phyloP scores from a whole-genome alignment of 345 rosid species.

The Noccaea caerulescens region DNA sequence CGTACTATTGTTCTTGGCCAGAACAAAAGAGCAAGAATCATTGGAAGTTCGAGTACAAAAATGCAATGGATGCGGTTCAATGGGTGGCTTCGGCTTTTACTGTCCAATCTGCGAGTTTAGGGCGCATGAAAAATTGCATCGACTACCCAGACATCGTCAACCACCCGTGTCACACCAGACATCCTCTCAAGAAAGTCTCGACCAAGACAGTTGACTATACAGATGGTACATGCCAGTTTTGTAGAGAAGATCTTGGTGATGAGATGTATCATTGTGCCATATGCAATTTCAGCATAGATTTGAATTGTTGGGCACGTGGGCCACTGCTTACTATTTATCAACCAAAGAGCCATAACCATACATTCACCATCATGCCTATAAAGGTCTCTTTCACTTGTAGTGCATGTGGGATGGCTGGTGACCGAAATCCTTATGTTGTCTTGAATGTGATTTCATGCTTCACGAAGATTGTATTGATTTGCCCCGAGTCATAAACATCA shows the following conservation, averaged over 20 bases:
- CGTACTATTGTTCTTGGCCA: not conserved
- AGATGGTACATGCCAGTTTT: not conserved
- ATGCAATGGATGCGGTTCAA: not conserved
- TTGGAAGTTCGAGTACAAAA: not conserved
- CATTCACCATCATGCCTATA: too few relatives aligned
- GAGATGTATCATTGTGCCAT: not conserved
- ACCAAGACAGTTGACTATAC: not conserved
- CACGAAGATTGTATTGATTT: too few relatives aligned
- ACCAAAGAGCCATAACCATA: too few relatives aligned
- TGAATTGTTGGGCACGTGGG: too few relatives aligned
- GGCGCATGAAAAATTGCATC: not conserved
- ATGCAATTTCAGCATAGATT: too few relatives aligned
- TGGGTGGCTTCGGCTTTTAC: not conserved
- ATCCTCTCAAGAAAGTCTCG: not conserved
- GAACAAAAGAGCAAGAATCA: not conserved
- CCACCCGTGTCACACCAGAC: not conserved
- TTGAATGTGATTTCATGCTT: too few relatives aligned
- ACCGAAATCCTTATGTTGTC: too few relatives aligned
- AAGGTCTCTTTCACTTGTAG: too few relatives aligned
- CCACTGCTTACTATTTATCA: too few relatives aligned
- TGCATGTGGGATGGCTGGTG: too few relatives aligned
- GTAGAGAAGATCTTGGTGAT: not conserved
- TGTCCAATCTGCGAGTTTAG: not conserved
- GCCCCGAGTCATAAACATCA: not conserved
- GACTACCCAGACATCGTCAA: not conserved